Percentiles rank a stretch among this genome's conserved stretches.
phyloP scores from a whole-genome alignment of 257 asterid species.

The Pogostemon cablin region DNA sequence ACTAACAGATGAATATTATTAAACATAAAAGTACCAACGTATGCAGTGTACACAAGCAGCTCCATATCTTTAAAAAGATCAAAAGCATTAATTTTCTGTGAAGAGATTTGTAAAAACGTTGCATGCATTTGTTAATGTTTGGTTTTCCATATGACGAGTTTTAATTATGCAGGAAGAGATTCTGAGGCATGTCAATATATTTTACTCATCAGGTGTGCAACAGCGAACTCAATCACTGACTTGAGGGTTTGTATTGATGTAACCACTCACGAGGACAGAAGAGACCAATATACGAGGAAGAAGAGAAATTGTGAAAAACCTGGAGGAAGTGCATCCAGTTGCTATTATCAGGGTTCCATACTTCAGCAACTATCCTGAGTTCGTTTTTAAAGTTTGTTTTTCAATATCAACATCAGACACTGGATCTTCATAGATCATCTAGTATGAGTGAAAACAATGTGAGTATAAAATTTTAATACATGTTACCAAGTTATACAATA shows the following conservation, averaged over 20 bases:
- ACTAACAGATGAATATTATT: slow-evolving; percentile 1
- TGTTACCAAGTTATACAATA: background rate
- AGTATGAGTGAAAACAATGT: background rate
- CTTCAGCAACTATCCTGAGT: slow-evolving; percentile 54
- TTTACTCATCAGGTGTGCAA: slow-evolving; percentile 4
- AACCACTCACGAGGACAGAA: background rate
- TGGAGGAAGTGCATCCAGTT: slow-evolving; percentile 59
- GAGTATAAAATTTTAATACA: background rate
- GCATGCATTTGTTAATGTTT: background rate
- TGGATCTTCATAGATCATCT: slow-evolving; percentile 58
- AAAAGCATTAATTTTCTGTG: background rate
- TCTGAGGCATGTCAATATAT: slow-evolving; percentile 9
- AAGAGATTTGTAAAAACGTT: background rate
- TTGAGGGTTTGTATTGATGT: background rate
- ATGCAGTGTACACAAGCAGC: background rate
- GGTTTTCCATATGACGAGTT: background rate
- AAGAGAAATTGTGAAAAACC: slow-evolving; percentile 37
- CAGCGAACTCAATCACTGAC: slow-evolving; percentile 1
- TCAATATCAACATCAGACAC: slow-evolving; percentile 43
- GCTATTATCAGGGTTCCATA: slow-evolving; percentile 54
- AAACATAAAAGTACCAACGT: background rate
- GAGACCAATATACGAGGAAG: background rate
- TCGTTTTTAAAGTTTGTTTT: slow-evolving; percentile 50
- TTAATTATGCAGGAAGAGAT: slow-evolving; percentile 19
- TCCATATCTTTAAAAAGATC: background rate